phyloP scores from a whole-genome alignment of 2,329 filamentous ascomycete species.

The Chaetomium globosum region DNA sequence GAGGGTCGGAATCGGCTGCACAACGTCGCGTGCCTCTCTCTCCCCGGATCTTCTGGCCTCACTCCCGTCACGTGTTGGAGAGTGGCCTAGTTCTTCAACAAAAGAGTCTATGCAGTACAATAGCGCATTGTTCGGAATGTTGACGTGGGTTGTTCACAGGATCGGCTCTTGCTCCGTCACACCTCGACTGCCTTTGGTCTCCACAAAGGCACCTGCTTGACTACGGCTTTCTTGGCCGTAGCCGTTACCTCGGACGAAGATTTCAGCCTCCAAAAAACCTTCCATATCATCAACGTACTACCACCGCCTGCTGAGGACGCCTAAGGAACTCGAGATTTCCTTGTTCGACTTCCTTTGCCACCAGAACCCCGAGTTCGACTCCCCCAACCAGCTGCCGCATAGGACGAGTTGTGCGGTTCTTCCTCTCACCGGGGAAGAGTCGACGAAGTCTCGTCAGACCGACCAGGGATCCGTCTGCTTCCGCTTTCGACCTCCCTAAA shows the following conservation, averaged over 20 bases:
- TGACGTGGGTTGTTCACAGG: conserved; percentile 23
- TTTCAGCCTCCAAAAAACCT: conserved; percentile 67
- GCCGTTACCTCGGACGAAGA: conserved; percentile 67
- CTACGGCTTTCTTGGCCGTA: conserved; percentile 66
- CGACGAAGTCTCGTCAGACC: conserved; percentile 95
- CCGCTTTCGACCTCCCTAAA: conserved; percentile 95
- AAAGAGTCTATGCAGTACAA: neutral
- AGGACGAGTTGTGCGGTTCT: conserved; percentile 97
- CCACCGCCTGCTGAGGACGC: conserved; percentile 59
- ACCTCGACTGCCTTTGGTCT: conserved; percentile 64
- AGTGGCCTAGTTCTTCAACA: neutral
- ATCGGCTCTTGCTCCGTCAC: conserved; percentile 17
- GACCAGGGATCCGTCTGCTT: conserved; percentile 88
- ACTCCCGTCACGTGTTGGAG: neutral
- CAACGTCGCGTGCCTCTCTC: conserved; percentile 12
- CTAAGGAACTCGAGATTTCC: conserved; percentile 54
- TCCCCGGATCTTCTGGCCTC: neutral
- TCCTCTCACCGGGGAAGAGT: conserved; percentile 99
- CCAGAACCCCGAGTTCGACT: conserved; percentile 55
- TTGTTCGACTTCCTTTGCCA: conserved; percentile 55
- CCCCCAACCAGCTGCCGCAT: conserved; percentile 96
- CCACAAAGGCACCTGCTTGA: conserved; percentile 62
- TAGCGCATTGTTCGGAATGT: conserved; percentile 8
- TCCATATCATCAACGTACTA: conserved; percentile 67
- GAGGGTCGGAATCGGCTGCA: conserved; percentile 2